Evolutionary conservation across 768 basidiomycete species (phyloP).

Genomic region (Trametes meyenii): DNA sequence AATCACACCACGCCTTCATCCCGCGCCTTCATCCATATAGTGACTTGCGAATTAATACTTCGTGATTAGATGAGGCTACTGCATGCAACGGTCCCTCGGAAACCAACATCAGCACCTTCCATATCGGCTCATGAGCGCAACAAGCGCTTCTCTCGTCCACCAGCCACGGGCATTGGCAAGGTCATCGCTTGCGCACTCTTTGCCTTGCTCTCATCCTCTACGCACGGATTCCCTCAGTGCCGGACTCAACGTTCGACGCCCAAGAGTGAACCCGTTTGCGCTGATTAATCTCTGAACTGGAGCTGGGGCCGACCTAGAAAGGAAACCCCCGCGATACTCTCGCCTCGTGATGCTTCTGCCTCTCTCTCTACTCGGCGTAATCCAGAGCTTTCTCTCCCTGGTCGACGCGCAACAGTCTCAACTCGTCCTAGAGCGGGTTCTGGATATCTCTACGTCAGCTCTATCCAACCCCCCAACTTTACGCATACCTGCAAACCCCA

Average conservation of each 20-base stretch:
- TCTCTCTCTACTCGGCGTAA: slow-evolving; percentile 21
- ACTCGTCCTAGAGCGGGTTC: slow-evolving; percentile 23
- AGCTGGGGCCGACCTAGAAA: background rate
- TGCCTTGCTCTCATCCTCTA: background rate
- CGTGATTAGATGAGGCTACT: no score
- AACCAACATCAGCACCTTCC: background rate
- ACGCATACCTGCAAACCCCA: slow-evolving; percentile 30
- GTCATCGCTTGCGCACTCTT: background rate
- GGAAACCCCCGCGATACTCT: background rate
- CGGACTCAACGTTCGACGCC: background rate
- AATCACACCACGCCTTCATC: no score
- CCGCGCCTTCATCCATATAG: no score
- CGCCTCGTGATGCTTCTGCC: slow-evolving; percentile 21
- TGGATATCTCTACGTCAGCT: slow-evolving; percentile 18
- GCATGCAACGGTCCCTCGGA: no score
- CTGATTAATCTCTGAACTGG: background rate
- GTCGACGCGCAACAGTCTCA: slow-evolving; percentile 22
- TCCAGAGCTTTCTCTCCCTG: slow-evolving; percentile 24
- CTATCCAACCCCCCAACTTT: slow-evolving; percentile 29
- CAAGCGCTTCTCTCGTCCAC: background rate
- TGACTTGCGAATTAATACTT: no score
- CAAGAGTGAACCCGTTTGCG: background rate
- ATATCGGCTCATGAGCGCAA: background rate
- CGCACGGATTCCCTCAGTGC: background rate
- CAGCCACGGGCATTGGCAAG: background rate